phyloP scores from a whole-genome alignment of 1,139 yeast species.

The Suhomyces bokatorum region DNA sequence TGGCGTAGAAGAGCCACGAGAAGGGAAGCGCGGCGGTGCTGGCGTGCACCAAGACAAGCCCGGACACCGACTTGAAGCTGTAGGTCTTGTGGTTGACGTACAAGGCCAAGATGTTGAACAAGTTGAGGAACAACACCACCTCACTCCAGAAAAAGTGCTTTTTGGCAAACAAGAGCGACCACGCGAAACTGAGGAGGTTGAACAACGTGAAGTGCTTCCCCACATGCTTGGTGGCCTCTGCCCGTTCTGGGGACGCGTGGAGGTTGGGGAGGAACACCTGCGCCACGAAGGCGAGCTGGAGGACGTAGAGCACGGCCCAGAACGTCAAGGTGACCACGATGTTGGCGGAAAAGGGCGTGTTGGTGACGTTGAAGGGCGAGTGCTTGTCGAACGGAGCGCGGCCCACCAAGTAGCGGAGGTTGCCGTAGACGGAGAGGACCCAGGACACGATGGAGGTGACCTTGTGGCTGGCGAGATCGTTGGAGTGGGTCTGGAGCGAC shows the following conservation, averaged over 20 bases:
- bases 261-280: conserved; percentile 52
- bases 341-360: conserved; percentile 72
- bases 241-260: conserved; percentile 26
- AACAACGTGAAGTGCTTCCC: conserved; percentile 65
- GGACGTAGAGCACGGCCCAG: conserved; percentile 56
- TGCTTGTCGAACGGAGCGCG: conserved; percentile 45
- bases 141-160: conserved; percentile 59
- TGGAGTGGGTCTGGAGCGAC: conserved; percentile 1
- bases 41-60: conserved; percentile 60
- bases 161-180: conserved; percentile 62
- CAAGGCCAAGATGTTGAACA: conserved; percentile 55
- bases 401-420: conserved; percentile 55
- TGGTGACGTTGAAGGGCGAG: conserved; percentile 43
- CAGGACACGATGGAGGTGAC: conserved; percentile 51
- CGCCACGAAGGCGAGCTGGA: conserved; percentile 55
- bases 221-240: conserved; percentile 34
- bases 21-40: conserved; percentile 71
- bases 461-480: conserved; percentile 33
- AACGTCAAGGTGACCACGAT: conserved; percentile 51
- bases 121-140: conserved; percentile 55
- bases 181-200: conserved; percentile 57
- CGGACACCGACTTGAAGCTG: conserved; percentile 49
- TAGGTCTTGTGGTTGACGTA: conserved; percentile 65
- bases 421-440: conserved; percentile 54
- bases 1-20: conserved; percentile 68